Evolutionary conservation across 805 yeast species (phyloP), one percentile per base, ranked within the genome.

Genomic region (Blastobotrys americana): DNA sequence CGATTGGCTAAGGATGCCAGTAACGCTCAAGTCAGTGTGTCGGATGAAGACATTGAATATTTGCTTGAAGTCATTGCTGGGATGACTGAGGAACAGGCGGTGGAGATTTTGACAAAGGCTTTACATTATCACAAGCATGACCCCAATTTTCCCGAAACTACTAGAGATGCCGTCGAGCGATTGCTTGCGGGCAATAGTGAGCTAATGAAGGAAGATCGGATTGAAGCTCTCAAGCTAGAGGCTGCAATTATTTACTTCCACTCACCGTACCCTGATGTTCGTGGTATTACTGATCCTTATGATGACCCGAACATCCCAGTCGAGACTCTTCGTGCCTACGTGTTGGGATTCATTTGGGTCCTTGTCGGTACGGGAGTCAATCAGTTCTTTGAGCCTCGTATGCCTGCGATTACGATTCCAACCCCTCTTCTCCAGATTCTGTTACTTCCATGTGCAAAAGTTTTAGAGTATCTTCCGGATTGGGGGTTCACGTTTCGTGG

Each of bases 191-290:
- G 41, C 15, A 44, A 20, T 15, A 36, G 42, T 16, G 46, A 45
- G 4, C 38, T 43, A 33, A 38, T 39, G 16, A 37, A 8, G 17
- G 54, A 55, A 4, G 50, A 43, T 10, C 41, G 37, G 17, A 45
- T 50, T 6, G 52, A 66, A 10, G 67, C 67, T 3, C 57, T 58
- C 25, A 61, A 60, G 43, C 49, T 66, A n/a, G 69, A 69, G 44
- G 75, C 75, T 5, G 69, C 66, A 20, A 55, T 71, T 34, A 61
- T 54, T 41, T 48, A 44, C 48, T 38, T 42, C 37, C 42, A 69
- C 52, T 74, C 79, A 17, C 83, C 84, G 8, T 80, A 79, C 56
- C 77, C 82, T 1, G 85, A 80, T 60, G 84, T 80, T 17, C 70
- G 86, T 59, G 74, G 84, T 21, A 73, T 80, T 18, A 69, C 73